These are phyloP conservation scores for Fusarium drepaniforme DNA, from an alignment of 2,329 filamentous ascomycete genomes.

Conservation along the genomic window DNA sequence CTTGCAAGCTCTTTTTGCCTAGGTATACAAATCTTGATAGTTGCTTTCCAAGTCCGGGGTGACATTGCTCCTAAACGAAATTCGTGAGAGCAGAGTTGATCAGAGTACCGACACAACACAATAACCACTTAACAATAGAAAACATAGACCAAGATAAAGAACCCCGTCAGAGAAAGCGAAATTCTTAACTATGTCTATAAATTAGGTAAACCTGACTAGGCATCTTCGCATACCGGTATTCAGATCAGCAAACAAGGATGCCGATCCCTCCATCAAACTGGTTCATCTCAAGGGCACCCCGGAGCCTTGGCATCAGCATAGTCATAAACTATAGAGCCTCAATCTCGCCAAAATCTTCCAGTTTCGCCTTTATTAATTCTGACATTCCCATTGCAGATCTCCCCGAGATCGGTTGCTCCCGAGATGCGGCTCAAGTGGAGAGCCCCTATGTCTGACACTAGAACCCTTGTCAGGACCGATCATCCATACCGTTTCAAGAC, in stretches of 20 bases:
- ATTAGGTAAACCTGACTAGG: no score
- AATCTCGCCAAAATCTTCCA: background rate
- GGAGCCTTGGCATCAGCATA: background rate
- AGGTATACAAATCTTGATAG: background rate
- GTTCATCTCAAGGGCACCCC: background rate
- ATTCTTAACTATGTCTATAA: background rate
- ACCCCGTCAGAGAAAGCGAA: background rate
- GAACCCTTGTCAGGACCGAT: background rate
- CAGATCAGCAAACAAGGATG: background rate
- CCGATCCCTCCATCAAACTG: background rate
- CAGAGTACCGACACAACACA: background rate
- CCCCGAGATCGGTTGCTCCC: background rate
- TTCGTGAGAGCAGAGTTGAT: background rate
- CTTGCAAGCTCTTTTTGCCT: background rate
- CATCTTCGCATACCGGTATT: background rate
- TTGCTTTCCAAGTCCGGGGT: background rate
- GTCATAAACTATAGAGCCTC: background rate
- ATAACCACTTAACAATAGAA: background rate
- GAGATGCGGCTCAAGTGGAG: background rate
- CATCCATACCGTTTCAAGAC: background rate
- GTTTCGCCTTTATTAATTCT: background rate
- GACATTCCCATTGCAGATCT: background rate
- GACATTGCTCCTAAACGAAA: background rate
- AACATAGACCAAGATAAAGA: background rate
- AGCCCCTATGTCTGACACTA: background rate